Conservation (phyloP, 2,329 filamentous ascomycete species). For the Calonectria pauciramosa region DNA sequence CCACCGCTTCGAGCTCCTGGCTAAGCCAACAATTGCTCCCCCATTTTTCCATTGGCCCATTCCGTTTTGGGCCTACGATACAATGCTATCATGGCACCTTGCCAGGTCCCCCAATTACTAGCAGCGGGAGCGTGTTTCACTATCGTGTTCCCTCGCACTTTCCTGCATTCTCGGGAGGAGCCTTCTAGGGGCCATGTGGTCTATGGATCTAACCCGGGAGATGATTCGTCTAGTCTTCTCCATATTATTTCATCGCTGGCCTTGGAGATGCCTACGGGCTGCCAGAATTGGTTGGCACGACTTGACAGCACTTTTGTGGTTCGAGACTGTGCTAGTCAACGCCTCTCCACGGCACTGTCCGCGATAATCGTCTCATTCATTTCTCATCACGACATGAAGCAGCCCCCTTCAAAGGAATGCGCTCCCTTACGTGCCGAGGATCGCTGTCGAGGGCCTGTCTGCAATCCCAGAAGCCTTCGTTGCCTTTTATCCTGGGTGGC, state of each 20-base stretch:
- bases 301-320: background rate
- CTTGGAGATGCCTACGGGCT: background rate
- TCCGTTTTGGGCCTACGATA: background rate
- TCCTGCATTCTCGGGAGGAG: conserved; percentile 24
- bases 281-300: conserved; percentile 3
- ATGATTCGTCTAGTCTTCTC: background rate
- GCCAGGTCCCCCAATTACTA: background rate
- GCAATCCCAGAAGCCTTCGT: conserved; percentile 16
- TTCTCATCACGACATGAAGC: background rate
- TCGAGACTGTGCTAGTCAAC: background rate
- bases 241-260: background rate
- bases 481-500: conserved; percentile 14
- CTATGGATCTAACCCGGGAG: conserved; percentile 13
- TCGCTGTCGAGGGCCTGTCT: conserved; percentile 15
- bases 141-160: conserved; percentile 8
- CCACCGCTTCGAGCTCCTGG: conserved; percentile 8
- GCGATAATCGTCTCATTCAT: conserved; percentile 2
- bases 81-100: conserved; percentile 7
- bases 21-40: background rate
- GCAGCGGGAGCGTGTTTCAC: conserved; percentile 26
- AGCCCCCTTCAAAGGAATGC: background rate
- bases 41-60: conserved; percentile 2
- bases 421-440: conserved; percentile 8
- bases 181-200: conserved; percentile 3
- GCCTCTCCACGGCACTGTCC: background rate